phyloP scores from a whole-genome alignment of 2,329 filamentous ascomycete species.

The Botrytis aclada region DNA sequence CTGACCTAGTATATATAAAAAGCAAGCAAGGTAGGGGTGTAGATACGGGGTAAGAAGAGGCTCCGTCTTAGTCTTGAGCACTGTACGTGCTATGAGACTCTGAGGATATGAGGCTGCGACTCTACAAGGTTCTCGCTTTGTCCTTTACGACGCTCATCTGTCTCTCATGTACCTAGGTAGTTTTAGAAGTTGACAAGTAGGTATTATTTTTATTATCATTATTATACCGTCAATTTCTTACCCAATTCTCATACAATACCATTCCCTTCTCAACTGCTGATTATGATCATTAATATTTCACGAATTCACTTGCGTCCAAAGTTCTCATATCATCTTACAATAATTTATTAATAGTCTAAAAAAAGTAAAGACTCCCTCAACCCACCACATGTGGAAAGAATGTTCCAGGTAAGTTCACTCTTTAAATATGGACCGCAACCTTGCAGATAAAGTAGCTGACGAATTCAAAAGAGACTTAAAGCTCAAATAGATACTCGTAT shows the following conservation, averaged over 20 bases:
- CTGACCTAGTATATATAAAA: background rate
- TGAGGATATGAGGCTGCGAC: background rate
- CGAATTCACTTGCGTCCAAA: constrained; percentile 9
- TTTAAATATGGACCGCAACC: constrained; percentile 14
- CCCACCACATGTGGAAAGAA: constrained; percentile 31
- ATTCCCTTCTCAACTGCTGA: background rate
- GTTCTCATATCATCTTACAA: background rate
- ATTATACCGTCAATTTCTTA: background rate
- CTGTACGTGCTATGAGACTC: background rate
- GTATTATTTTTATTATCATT: background rate
- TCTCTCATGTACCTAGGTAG: background rate
- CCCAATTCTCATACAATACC: background rate
- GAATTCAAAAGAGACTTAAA: constrained; percentile 63
- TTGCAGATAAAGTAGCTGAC: constrained; percentile 12
- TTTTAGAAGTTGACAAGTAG: constrained; percentile 2
- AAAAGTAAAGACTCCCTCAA: constrained; percentile 17
- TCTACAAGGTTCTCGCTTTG: constrained; percentile 1
- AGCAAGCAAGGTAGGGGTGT: background rate
- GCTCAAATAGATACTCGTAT: constrained; percentile 84
- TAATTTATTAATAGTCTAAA: constrained; percentile 20
- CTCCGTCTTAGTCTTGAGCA: background rate
- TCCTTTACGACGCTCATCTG: background rate
- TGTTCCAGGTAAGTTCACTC: constrained; percentile 36
- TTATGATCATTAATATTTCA: constrained; percentile 1
- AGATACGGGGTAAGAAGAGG: background rate